These are phyloP conservation scores for Ramalina intermedia DNA, from an alignment of 495 filamentous ascomycete species.

Conservation along the genomic window DNA sequence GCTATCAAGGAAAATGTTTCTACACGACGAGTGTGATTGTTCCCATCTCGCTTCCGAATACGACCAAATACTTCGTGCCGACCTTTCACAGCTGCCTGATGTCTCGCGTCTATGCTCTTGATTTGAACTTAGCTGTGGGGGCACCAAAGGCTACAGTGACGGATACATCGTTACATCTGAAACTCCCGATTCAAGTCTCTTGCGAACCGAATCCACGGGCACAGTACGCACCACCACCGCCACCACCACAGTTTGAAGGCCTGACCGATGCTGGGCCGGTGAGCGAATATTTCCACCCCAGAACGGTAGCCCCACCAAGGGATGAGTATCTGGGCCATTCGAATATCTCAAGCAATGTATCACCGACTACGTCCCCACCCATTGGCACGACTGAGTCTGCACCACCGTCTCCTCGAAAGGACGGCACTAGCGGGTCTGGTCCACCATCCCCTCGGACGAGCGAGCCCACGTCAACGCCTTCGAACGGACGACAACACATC, in stretches of 20 bases:
- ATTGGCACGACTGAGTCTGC: not conserved
- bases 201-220: constrained; percentile 11
- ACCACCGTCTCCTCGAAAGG: not conserved
- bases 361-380: not conserved
- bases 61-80: constrained; percentile 59
- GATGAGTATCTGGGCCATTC: constrained; percentile 7
- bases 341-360: not conserved
- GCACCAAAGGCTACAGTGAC: constrained; percentile 38
- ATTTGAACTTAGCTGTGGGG: constrained; percentile 48
- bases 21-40: constrained; percentile 59
- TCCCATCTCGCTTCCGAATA: constrained; percentile 55
- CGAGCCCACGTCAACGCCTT: not conserved
- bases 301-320: constrained; percentile 9
- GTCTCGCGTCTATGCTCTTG: constrained; percentile 63
- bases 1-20: constrained; percentile 29
- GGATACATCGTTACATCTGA: constrained; percentile 44
- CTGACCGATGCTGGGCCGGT: constrained; percentile 12
- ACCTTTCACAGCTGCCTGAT: constrained; percentile 82
- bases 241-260: constrained; percentile 7
- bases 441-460: not conserved
- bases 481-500: not conserved
- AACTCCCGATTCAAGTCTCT: constrained; percentile 65
- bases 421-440: not conserved
- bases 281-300: constrained; percentile 7
- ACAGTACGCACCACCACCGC: constrained; percentile 3